Evolutionary conservation across 2,329 filamentous ascomycete species (phyloP).

Genomic region (Aureobasidium sp.): DNA sequence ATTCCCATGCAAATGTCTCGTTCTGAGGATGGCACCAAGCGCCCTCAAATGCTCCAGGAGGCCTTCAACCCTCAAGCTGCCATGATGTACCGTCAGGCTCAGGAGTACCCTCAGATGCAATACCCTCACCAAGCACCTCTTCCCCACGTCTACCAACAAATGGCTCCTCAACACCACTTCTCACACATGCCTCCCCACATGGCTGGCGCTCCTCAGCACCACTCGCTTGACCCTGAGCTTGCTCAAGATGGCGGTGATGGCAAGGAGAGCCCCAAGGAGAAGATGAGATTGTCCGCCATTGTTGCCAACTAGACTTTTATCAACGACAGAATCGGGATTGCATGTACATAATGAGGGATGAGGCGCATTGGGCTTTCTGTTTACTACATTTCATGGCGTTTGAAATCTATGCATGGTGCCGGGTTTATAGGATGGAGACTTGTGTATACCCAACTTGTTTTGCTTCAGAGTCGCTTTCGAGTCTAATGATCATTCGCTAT

Average conservation of each 20-base stretch:
- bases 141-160: conserved; percentile 21
- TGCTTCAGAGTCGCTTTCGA: conserved; percentile 13
- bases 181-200: conserved; percentile 17
- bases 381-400: conserved; percentile 8
- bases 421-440: conserved; percentile 13
- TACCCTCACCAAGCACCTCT: conserved; percentile 19
- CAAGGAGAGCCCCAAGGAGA: conserved; percentile 31
- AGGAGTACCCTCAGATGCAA: conserved; percentile 18
- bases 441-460: conserved; percentile 17
- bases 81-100: conserved; percentile 21
- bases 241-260: conserved; percentile 21
- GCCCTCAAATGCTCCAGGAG: conserved; percentile 29
- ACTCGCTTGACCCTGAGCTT: conserved; percentile 24
- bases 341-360: conserved; percentile 15
- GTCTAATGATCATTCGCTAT: conserved; percentile 6
- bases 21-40: conserved; percentile 24
- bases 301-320: conserved; percentile 7
- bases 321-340: conserved; percentile 12
- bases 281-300: conserved; percentile 34
- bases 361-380: conserved; percentile 9
- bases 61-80: conserved; percentile 25
- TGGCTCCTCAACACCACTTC: conserved; percentile 24
- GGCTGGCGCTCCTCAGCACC: conserved; percentile 17
- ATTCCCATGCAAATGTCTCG: conserved; percentile 25
- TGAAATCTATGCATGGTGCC: conserved; percentile 8